These are phyloP conservation scores for Chaetomium sp. DNA, from an alignment of 2,329 filamentous ascomycete species.

Conservation along the genomic window DNA sequence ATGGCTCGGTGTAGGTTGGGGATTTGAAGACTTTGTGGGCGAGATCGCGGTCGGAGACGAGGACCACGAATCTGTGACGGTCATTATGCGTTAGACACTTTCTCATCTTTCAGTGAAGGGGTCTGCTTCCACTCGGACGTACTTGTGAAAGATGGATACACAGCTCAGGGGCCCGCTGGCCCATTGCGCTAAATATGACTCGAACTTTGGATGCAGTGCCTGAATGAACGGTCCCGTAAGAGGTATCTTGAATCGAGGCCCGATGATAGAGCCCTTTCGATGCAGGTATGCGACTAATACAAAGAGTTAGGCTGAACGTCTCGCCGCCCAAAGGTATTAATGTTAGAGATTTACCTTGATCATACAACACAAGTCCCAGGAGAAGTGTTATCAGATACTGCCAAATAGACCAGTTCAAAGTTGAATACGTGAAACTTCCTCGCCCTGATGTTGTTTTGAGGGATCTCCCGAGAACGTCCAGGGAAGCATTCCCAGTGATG, in stretches of 20 bases:
- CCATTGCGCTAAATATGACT: slow-evolving; percentile 70
- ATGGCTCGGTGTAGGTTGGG: slow-evolving; percentile 87
- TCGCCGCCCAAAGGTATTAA: no score
- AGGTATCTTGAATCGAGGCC: slow-evolving; percentile 57
- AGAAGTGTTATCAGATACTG: slow-evolving; percentile 30
- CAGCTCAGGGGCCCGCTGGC: slow-evolving; percentile 71
- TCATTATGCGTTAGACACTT: background rate
- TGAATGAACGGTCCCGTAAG: slow-evolving; percentile 72
- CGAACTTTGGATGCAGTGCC: slow-evolving; percentile 67
- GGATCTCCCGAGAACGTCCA: background rate
- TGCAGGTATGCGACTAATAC: slow-evolving; percentile 51
- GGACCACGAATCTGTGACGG: slow-evolving; percentile 76
- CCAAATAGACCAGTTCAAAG: slow-evolving; percentile 20
- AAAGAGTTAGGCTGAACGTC: background rate
- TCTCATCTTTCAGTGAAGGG: slow-evolving; percentile 24
- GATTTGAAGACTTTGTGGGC: slow-evolving; percentile 96
- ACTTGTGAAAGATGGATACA: slow-evolving; percentile 83
- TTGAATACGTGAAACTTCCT: background rate
- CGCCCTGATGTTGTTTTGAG: background rate
- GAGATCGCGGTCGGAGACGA: slow-evolving; percentile 90
- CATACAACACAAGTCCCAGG: slow-evolving; percentile 32
- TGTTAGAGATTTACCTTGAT: slow-evolving; percentile 31
- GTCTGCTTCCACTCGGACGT: slow-evolving; percentile 48
- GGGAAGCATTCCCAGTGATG: no score
- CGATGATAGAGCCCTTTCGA: slow-evolving; percentile 56